Evolutionary conservation across 805 yeast genomes (phyloP), one percentile per base, ranked within the genome.

Genomic region (Komagataella mondaviorum): DNA sequence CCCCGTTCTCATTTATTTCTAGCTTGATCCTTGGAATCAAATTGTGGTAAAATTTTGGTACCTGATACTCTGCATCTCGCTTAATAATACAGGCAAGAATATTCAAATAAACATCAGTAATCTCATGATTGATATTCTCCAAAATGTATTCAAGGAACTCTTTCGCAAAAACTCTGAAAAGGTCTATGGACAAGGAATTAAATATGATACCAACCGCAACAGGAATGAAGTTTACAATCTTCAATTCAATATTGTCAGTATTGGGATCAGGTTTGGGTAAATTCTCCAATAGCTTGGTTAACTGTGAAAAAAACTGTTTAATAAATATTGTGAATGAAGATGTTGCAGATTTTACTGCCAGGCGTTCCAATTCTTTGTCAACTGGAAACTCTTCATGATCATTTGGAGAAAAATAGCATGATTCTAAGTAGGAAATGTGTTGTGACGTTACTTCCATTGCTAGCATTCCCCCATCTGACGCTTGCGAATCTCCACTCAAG

Each of bases 1-100:
- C 97, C 2, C 80, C 85, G 55, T 90, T 85, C 56, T 82, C 87
- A 8, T 69, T 68, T 18, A 91, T 71, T 60, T 91, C 96, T 39
- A 74, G 78, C 44, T 71, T 69, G 23, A 90, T 80, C 50, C 74
- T 74, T 4, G 70, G 70, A 48, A 73, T 66, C 17, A 85, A 64
- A n/a, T 71, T 59, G 0, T 69, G 63, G 44, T 76, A 71, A 23
- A 78, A 62, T 47, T 63, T 64, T 1, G 71, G 66, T 54, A 81
- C 75, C 8, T 76, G 70, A 4, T 61, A 57, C 7, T 61, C 58
- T 0, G 88, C 82, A 48, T 82, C 80, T 46, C 88, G 76, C 55
- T 81, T 80, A 2, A 85, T 80, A 47, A 91, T 65, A 0, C 84
- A 75, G 6, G 90, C 91, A 49, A 88, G 73, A 3, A 90, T 77